phyloP scores from a whole-genome alignment of 169 alveolate genomes.

The Eimeria brunetti region DNA sequence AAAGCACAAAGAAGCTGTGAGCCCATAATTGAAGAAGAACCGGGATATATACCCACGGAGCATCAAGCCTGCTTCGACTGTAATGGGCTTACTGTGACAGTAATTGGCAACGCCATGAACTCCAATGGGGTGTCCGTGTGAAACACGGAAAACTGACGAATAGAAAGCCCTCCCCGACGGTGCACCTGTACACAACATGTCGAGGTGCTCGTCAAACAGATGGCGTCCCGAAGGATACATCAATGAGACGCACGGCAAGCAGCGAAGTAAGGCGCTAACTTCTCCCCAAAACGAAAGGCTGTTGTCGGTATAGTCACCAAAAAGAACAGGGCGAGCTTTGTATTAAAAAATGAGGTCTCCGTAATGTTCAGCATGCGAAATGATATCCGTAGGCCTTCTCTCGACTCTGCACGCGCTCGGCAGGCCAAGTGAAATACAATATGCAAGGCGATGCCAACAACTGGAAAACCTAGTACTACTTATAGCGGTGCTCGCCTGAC shows the following conservation, averaged over 20 bases:
- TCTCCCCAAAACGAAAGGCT: neutral
- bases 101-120: conserved; percentile 84
- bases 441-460: neutral
- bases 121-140: conserved; percentile 85
- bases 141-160: conserved; percentile 80
- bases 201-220: neutral
- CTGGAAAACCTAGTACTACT: neutral
- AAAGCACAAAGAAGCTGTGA: neutral
- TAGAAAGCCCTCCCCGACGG: conserved; percentile 75
- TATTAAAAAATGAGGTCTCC: conserved; percentile 83
- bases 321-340: conserved; percentile 82
- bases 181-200: conserved; percentile 52
- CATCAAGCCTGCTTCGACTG: neutral
- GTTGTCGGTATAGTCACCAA: conserved; percentile 27
- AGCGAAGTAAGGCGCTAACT: neutral
- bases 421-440: neutral
- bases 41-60: neutral
- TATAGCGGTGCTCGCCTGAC: neutral
- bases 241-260: neutral
- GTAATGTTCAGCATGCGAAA: conserved; percentile 85
- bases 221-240: neutral
- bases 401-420: neutral
- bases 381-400: conserved; percentile 74
- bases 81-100: conserved; percentile 80
- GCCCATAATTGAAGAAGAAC: neutral